These are phyloP conservation scores for Leptomonas pyrrhocoris DNA, from an alignment of 208 protist genomes.

Conservation along the genomic window DNA sequence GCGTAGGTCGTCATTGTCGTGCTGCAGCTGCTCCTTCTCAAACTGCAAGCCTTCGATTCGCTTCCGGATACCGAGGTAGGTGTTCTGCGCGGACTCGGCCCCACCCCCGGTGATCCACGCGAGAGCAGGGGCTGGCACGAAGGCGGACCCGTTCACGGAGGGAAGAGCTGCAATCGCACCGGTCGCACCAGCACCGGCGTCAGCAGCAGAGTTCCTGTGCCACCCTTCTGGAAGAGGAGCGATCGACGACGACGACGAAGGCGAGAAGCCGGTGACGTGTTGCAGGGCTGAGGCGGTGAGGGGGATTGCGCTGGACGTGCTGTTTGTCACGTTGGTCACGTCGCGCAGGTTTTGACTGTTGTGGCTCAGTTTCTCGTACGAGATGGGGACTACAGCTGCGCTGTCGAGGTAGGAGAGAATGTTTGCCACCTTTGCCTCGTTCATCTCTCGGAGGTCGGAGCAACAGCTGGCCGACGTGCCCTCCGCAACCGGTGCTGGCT, in stretches of 20 bases:
- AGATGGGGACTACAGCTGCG: constrained; percentile 15
- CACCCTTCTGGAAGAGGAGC: constrained; percentile 5
- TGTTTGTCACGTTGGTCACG: constrained; percentile 12
- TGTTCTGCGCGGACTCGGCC: constrained; percentile 49
- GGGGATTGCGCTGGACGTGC: constrained; percentile 26
- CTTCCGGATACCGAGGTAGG: constrained; percentile 83
- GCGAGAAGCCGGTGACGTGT: constrained; percentile 31
- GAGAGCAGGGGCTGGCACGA: constrained; percentile 6
- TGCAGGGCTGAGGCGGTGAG: constrained; percentile 44
- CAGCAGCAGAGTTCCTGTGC: not conserved
- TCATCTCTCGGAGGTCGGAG: constrained; percentile 87
- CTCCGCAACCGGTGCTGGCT: not conserved
- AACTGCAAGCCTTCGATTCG: constrained; percentile 80
- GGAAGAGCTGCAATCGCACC: not conserved
- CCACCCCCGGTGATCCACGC: constrained; percentile 27
- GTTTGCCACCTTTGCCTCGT: constrained; percentile 86
- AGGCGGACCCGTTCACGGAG: constrained; percentile 2
- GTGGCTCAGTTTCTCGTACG: not conserved
- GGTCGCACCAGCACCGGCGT: not conserved
- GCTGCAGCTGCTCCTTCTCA: constrained; percentile 72
- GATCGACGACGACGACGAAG: constrained; percentile 26
- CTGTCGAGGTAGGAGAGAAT: constrained; percentile 85
- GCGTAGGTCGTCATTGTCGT: constrained; percentile 72
- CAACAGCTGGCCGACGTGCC: constrained; percentile 43
- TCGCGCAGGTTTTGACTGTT: constrained; percentile 9